These are phyloP conservation scores for Fraxinus anomala DNA, from an alignment of 257 asterid species.

Conservation along the genomic window DNA sequence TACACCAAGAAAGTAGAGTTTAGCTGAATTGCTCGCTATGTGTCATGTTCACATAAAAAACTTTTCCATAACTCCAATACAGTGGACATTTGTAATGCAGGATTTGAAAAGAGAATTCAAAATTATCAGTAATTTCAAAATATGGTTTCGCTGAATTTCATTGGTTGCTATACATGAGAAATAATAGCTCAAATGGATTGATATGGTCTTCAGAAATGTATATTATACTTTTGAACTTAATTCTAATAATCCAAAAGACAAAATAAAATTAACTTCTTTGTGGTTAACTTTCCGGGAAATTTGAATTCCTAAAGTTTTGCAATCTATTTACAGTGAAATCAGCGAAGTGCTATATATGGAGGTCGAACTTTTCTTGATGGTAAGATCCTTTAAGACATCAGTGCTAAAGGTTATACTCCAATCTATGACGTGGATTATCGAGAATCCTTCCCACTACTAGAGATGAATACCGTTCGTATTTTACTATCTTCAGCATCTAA, in stretches of 20 bases:
- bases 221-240: not conserved
- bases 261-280: not conserved
- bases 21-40: conserved; percentile 18
- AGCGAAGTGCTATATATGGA: not conserved
- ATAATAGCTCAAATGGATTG: not conserved
- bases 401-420: too few species aligned
- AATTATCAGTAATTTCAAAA: not conserved
- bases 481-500: too few species aligned
- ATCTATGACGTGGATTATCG: too few species aligned
- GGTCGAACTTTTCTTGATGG: not conserved
- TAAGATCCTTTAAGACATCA: not conserved
- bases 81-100: not conserved
- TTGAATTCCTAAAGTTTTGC: not conserved
- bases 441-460: too few species aligned
- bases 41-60: conserved; percentile 3
- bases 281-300: not conserved
- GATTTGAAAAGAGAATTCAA: not conserved
- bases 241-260: not conserved
- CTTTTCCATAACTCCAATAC: not conserved
- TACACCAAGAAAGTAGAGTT: conserved; percentile 38
- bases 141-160: not conserved
- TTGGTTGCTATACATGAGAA: not conserved
- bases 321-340: not conserved
- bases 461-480: too few species aligned
- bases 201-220: not conserved